These are phyloP conservation scores for Pseudoscleropodium purum DNA, from an alignment of 225 moss, liverwort and hornwort species.

Conservation along the genomic window DNA sequence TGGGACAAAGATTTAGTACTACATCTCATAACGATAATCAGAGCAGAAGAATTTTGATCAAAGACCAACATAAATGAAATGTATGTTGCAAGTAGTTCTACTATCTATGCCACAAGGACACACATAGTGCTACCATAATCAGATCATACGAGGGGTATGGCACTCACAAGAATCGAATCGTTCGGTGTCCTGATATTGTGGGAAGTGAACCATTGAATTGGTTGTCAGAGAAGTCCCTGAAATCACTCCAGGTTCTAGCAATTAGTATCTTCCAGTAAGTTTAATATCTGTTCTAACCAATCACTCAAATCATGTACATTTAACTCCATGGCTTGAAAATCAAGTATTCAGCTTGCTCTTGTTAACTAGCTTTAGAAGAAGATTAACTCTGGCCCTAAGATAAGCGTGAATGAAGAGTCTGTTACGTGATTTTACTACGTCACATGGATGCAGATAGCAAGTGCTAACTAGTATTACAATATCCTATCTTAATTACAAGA, in stretches of 20 bases:
- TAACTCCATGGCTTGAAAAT: background rate
- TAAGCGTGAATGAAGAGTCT: background rate
- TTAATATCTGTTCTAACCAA: background rate
- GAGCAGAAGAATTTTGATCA: background rate
- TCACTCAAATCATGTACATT: background rate
- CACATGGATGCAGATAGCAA: background rate
- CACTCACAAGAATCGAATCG: constrained; percentile 32
- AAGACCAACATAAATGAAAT: background rate
- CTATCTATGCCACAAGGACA: background rate
- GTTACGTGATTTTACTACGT: background rate
- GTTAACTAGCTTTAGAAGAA: background rate
- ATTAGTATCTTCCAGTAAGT: background rate
- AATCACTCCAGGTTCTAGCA: background rate
- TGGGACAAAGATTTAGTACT: background rate
- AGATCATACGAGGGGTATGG: background rate
- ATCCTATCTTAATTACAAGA: background rate
- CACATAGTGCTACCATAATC: background rate
- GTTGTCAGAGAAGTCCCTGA: constrained; percentile 31
- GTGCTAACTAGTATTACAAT: background rate
- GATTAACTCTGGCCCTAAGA: background rate
- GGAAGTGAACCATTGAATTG: constrained; percentile 24
- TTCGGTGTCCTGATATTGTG: constrained; percentile 8
- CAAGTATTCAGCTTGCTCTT: background rate
- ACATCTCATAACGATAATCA: background rate
- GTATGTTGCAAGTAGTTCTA: background rate